phyloP scores from a whole-genome alignment of 2,329 filamentous ascomycete genomes.

The Penicillium frequentans region DNA sequence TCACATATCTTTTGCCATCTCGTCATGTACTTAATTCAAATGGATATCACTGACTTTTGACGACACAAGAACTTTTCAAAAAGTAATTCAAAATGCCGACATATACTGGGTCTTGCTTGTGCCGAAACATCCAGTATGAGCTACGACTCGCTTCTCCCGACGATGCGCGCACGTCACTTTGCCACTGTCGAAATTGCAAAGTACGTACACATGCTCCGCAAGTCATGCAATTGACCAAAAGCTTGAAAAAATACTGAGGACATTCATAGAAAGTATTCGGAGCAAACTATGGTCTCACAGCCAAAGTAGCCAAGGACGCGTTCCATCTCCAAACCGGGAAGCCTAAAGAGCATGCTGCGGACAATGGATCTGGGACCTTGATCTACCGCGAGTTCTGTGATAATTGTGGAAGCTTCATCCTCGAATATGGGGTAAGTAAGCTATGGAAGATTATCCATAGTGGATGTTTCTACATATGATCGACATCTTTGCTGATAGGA shows the following conservation, averaged over 20 bases:
- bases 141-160: constrained; percentile 46
- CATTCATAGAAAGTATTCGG: constrained; percentile 50
- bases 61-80: neutral
- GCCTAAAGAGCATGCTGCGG: constrained; percentile 48
- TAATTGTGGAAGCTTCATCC: constrained; percentile 52
- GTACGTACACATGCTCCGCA: constrained; percentile 22
- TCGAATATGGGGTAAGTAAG: constrained; percentile 52
- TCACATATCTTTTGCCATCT: no score
- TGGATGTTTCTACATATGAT: no score
- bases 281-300: constrained; percentile 53
- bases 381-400: constrained; percentile 56
- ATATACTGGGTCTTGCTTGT: constrained; percentile 50
- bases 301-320: constrained; percentile 49
- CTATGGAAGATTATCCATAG: no score
- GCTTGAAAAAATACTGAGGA: neutral
- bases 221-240: neutral
- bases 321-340: constrained; percentile 43
- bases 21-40: no score
- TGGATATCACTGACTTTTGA: no score
- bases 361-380: constrained; percentile 51
- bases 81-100: constrained; percentile 22
- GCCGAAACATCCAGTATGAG: constrained; percentile 48
- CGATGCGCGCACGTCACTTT: constrained; percentile 53
- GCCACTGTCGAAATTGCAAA: constrained; percentile 56
- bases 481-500: neutral